These are phyloP conservation scores for Argentina anserina DNA, from an alignment of 306 rosid genomes.

Conservation along the genomic window DNA sequence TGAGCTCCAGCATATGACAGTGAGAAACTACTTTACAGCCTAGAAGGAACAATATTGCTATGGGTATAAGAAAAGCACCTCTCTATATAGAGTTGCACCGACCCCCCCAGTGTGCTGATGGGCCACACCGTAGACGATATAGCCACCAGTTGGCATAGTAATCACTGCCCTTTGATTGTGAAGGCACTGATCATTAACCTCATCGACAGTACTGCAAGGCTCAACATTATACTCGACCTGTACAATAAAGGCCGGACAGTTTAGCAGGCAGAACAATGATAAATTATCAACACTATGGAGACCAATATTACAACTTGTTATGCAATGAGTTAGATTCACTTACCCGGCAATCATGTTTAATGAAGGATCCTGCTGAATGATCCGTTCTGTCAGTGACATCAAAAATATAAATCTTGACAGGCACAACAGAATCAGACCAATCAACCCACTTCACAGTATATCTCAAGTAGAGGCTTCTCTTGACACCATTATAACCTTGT, in stretches of 20 bases:
- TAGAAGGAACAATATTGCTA: neutral
- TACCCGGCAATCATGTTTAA: constrained; percentile 49
- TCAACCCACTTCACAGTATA: constrained; percentile 74
- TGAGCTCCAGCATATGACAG: neutral
- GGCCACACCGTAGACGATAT: constrained; percentile 63
- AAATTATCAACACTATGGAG: neutral
- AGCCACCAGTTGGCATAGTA: constrained; percentile 47
- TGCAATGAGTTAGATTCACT: constrained; percentile 7
- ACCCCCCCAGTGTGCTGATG: constrained; percentile 77
- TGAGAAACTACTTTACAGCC: neutral
- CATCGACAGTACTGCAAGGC: constrained; percentile 34
- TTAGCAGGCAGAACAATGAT: neutral
- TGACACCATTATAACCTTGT: constrained; percentile 39
- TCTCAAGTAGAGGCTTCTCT: constrained; percentile 55
- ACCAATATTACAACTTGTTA: neutral
- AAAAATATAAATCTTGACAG: constrained; percentile 56
- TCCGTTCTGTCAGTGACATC: constrained; percentile 59
- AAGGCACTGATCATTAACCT: constrained; percentile 19
- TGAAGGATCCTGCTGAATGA: constrained; percentile 12
- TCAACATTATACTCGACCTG: constrained; percentile 59
- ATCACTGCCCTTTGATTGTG: constrained; percentile 34
- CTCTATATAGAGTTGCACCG: constrained; percentile 61
- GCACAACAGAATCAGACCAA: constrained; percentile 57
- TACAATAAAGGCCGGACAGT: constrained; percentile 2
- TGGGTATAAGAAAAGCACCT: constrained; percentile 33